phyloP scores from a whole-genome alignment of 805 yeast species.

The Kodamaea restingae region DNA sequence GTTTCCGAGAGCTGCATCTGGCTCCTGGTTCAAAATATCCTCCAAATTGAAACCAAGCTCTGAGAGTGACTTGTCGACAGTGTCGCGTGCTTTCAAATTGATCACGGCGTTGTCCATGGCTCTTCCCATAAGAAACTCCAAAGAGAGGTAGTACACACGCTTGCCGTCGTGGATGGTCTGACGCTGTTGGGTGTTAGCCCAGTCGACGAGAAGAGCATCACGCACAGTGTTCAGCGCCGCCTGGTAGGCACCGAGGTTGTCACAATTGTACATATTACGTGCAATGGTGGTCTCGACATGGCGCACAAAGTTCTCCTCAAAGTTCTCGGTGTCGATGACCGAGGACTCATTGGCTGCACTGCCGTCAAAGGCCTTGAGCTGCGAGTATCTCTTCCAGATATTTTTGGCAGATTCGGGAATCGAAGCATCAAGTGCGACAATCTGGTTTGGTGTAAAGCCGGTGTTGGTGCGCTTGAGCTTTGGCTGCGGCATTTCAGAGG shows the following conservation, averaged over 20 bases:
- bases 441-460: constrained; percentile 89
- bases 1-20: constrained; percentile 92
- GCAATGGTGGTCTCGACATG: constrained; percentile 91
- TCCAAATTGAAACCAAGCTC: constrained; percentile 86
- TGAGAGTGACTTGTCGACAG: constrained; percentile 42
- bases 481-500: constrained; percentile 36
- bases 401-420: constrained; percentile 77
- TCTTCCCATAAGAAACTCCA: constrained; percentile 91
- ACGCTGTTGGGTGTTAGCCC: constrained; percentile 92
- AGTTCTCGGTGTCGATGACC: constrained; percentile 44
- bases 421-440: constrained; percentile 72
- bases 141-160: constrained; percentile 78
- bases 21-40: constrained; percentile 80
- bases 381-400: constrained; percentile 70
- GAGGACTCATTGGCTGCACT: constrained; percentile 35
- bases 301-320: constrained; percentile 66
- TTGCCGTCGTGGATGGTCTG: constrained; percentile 81
- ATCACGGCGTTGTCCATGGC: constrained; percentile 92
- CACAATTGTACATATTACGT: constrained; percentile 89
- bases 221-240: constrained; percentile 78
- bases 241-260: constrained; percentile 86
- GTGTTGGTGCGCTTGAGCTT: constrained; percentile 72
- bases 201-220: constrained; percentile 74
- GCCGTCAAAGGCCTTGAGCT: constrained; percentile 28
- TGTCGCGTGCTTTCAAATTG: constrained; percentile 65